Conservation (phyloP, 345 rosid species). For the Euphorbia lathyris region DNA sequence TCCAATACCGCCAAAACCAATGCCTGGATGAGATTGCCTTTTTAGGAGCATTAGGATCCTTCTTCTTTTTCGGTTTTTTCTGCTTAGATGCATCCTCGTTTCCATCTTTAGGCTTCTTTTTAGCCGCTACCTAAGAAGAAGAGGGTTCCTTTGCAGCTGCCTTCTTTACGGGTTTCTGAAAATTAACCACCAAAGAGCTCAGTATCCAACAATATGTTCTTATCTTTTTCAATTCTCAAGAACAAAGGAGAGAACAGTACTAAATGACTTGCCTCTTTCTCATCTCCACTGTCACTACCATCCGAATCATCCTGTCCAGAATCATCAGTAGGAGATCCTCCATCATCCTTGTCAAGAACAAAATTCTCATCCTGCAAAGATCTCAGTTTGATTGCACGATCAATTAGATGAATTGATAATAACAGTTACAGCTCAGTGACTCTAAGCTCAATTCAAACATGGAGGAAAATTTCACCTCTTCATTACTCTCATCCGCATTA, state of each 20-base stretch:
- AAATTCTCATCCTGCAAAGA: slow-evolving; percentile 81
- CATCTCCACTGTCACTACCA: slow-evolving; percentile 64
- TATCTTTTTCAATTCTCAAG: neutral
- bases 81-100: no score
- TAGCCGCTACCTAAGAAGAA: slow-evolving; percentile 49
- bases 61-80: no score
- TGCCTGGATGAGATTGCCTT: slow-evolving; percentile 74
- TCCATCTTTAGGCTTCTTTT: no score
- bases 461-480: slow-evolving; percentile 49
- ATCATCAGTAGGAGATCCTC: slow-evolving; percentile 95
- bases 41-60: no score
- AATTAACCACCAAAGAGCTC: slow-evolving; percentile 14
- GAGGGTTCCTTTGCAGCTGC: slow-evolving; percentile 62
- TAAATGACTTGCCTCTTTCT: no score
- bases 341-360: slow-evolving; percentile 77
- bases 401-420: neutral
- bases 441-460: neutral
- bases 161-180: slow-evolving; percentile 68
- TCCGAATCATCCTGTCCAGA: slow-evolving; percentile 78
- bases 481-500: slow-evolving; percentile 95
- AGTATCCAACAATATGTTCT: neutral
- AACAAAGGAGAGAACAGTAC: neutral
- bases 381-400: neutral
- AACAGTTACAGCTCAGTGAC: neutral
- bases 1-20: slow-evolving; percentile 55